Base-by-base conservation (phyloP, 495 filamentous ascomycete species). In the Clavariopsis aquatica region DNA sequence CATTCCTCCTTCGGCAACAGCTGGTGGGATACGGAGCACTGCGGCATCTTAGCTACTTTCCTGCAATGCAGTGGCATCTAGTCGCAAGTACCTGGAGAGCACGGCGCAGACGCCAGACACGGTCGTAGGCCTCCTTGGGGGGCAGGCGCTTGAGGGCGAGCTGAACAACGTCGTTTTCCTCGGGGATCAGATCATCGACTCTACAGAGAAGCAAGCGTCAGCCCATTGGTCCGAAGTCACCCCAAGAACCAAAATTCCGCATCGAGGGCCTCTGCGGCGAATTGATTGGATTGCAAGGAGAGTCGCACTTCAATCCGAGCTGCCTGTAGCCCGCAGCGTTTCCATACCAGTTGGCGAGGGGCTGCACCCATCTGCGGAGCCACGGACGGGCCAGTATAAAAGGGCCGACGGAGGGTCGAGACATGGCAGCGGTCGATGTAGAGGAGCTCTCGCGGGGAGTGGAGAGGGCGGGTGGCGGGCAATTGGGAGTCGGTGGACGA, bases 91-190 rank as follows among this genome's bases (percentile, higher is more conserved):
- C 89, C 86, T 98, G 94, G 80, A 93, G 89, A 70, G 94, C 95
- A 76, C 94, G 86, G 76, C 94, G 89, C 76, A 98, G 85, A 73
- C 94, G 92, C 86, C 89, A 98, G 74, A 97, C 86, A 78, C 94
- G 93, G 82, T 98, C 94, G 79, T 98, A 98, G 71, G 86, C 83
- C 72, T 91, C 91, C 83, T 95, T 92, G 66, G 89, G 83, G 38
- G 91, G 85, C 46, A 98, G 88, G 77, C 94, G 92, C 83, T 89
- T 88, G 75, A 98, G 83, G 56, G 94, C 94, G 67, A 85, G 81
- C 76, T 92, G 86, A 71, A 98, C 92, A 28, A 77, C 77, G 70
- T 93, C 91, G 83, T 80, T 85, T 80, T 98, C 95, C 75, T 98
- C 95, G 71, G 84, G 82, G 75, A 97, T 90, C 75, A 98, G 76